A percentile compares a stretch with the other conserved stretches of the same genome.
Conservation (phyloP, 305 asterid genomes). For the Fraxinus xanthoxyloides region DNA sequence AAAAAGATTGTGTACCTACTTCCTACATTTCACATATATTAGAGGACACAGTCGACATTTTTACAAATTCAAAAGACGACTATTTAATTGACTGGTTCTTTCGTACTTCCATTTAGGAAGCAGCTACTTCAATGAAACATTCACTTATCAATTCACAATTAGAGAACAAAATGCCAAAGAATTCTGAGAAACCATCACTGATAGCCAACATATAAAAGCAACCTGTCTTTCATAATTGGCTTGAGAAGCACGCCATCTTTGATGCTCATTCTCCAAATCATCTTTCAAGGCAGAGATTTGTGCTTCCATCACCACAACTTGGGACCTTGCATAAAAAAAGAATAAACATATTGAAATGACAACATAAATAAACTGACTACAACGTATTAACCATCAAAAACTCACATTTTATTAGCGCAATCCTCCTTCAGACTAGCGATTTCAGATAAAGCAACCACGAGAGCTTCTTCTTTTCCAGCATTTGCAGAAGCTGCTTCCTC, state of each 20-base stretch:
- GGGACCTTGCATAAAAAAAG: slow-evolving; percentile 42
- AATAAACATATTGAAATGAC: not conserved
- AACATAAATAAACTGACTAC: not conserved
- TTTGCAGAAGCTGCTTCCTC: slow-evolving; percentile 65
- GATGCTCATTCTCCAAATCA: slow-evolving; percentile 78
- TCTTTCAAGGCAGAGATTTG: slow-evolving; percentile 65
- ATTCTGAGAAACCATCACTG: not conserved
- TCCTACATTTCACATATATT: not conserved
- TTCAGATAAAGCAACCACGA: slow-evolving; percentile 61
- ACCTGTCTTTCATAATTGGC: slow-evolving; percentile 97
- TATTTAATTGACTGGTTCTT: not conserved
- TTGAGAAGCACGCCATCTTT: slow-evolving; percentile 76
- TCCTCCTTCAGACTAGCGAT: slow-evolving; percentile 66
- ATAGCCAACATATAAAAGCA: slow-evolving; percentile 5
- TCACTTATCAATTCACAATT: not conserved
- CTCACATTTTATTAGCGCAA: slow-evolving; percentile 58
- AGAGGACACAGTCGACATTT: not conserved
- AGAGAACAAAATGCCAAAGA: not conserved
- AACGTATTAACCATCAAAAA: not conserved
- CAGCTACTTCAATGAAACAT: not conserved
- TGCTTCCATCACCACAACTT: slow-evolving; percentile 58
- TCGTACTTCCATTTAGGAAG: not conserved
- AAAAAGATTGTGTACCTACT: not conserved
- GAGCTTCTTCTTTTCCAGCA: slow-evolving; percentile 77
- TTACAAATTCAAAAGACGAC: not conserved